Percentiles rank a stretch among this genome's conserved stretches.
These are phyloP conservation scores for Rhizopogon vinicolor DNA, from an alignment of 768 basidiomycete species.

Conservation along the genomic window DNA sequence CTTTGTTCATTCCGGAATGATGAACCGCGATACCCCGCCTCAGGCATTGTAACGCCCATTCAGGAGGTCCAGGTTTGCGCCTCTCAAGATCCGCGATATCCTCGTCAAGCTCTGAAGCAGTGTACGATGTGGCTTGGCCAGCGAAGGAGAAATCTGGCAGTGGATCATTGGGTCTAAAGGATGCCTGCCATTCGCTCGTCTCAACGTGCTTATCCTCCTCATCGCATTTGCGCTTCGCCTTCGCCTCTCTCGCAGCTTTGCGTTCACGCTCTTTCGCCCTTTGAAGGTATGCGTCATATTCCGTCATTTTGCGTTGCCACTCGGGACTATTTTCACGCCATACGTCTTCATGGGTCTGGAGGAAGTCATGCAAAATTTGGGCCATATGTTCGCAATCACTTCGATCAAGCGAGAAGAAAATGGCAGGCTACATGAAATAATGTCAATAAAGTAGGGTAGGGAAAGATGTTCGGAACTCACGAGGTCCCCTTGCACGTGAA, in stretches of 20 bases:
- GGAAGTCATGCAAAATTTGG: conserved; percentile 24
- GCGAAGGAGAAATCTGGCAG: conserved; percentile 59
- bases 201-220: conserved; percentile 18
- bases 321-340: conserved; percentile 45
- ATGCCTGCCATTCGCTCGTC: conserved; percentile 40
- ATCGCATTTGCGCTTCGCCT: conserved; percentile 34
- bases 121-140: conserved; percentile 35
- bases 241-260: conserved; percentile 34
- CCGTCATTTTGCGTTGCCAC: conserved; percentile 46
- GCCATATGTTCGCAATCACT: conserved; percentile 54
- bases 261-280: conserved; percentile 46
- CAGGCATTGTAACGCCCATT: conserved; percentile 47
- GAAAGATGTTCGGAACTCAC: conserved; percentile 31
- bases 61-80: conserved; percentile 27
- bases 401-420: conserved; percentile 66
- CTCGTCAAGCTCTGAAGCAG: conserved; percentile 42
- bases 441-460: not conserved
- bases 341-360: conserved; percentile 39
- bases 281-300: conserved; percentile 47
- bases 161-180: conserved; percentile 56
- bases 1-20: conserved; percentile 65
- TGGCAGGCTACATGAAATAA: conserved; percentile 44
- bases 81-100: conserved; percentile 36
- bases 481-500: conserved; percentile 48
- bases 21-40: conserved; percentile 64